Evolutionary conservation across 192 early-diverging fungal genomes (phyloP), one percentile per base, ranked within the genome.

Genomic region (Cetraspora pellucida): DNA sequence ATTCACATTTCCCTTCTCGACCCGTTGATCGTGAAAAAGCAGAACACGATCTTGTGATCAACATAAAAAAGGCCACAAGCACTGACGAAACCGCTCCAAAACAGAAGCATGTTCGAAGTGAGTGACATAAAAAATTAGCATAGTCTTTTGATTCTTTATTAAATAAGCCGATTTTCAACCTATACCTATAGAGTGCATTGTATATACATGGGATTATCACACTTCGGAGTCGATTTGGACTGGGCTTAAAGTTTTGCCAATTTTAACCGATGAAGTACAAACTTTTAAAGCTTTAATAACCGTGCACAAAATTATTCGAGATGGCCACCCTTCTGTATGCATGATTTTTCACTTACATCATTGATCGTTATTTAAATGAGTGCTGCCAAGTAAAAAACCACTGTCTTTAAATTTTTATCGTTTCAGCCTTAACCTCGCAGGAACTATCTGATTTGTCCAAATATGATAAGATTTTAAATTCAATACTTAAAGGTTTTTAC

Each of bases 121-220:
- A 81, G 83, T 79, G 17, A 9, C 27, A 27, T 23, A 19, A 25
- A 63, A 21, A 59, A 55, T 45, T 46, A 19, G 31, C 52, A 46
- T 49, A 30, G 14, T 16, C 60, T 46, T 27, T 50, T 28, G 21
- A 46, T 72, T 63, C 75, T 58, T 47, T 73, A 44, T 47, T 73
- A 4, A 25, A 50, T 45, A 8, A 61, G 8, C 31, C 13, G n/a
- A 57, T 21, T 45, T 71, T 82, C 69, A 67, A 64, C 31, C n/a
- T 9, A 68, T 83, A 64, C 31, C n/a, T 9, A 68, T 83, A 84
- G 90, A 91, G 50, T 90, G 90, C 78, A 97, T 98, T 75, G 85
- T 99, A 17, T 99, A 96, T 80, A 98, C 96, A 27, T 95, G 93
- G 92, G 96, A 99, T 80, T 88, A 92, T 81, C 93, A 95, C 77